Conservation (phyloP, 257 asterid species). For the Oldenlandia corymbosa region DNA sequence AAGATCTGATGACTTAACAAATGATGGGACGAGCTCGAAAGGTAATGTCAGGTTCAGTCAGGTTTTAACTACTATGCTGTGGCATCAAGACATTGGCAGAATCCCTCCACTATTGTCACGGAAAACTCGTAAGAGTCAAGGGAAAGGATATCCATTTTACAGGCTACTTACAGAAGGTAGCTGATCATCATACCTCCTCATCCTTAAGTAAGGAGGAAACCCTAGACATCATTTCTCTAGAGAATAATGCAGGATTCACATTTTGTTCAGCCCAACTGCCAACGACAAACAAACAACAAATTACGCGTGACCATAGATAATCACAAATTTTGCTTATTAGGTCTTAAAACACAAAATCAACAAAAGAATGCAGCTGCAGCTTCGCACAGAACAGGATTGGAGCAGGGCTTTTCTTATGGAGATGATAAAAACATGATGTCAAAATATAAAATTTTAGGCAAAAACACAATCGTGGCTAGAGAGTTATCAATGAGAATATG, state of each 20-base stretch:
- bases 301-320: background rate
- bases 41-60: background rate
- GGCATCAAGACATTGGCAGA: background rate
- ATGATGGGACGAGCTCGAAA: background rate
- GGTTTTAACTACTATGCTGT: background rate
- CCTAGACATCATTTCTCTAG: constrained; percentile 59
- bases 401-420: background rate
- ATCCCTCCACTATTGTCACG: background rate
- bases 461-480: background rate
- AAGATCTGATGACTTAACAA: background rate
- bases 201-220: constrained; percentile 50
- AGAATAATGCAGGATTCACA: constrained; percentile 81
- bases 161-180: constrained; percentile 1
- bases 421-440: background rate
- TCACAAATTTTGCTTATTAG: background rate
- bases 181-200: constrained; percentile 71
- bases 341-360: no score
- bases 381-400: background rate
- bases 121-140: background rate
- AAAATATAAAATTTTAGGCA: constrained; percentile 1
- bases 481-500: background rate
- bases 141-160: background rate
- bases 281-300: background rate
- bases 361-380: no score
- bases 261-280: constrained; percentile 80